Percentiles rank a stretch among this genome's conserved stretches.
These are phyloP conservation scores for Suillus brevipes DNA, from an alignment of 768 basidiomycete genomes.

Conservation along the genomic window DNA sequence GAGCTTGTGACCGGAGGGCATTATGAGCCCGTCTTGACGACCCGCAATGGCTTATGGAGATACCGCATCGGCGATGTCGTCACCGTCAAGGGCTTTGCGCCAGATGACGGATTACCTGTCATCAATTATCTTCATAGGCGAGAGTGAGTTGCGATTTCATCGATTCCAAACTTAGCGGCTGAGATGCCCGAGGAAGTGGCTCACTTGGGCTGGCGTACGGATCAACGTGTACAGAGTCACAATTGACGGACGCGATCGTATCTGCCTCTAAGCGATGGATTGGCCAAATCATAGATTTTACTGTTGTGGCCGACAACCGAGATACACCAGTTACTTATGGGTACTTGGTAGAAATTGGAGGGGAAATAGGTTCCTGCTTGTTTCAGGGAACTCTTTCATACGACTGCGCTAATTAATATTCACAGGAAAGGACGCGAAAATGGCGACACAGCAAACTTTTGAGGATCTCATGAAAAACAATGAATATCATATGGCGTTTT, in stretches of 20 bases:
- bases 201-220: constrained; percentile 5
- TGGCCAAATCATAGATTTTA: constrained; percentile 9
- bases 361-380: background rate
- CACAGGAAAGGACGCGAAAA: background rate
- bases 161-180: background rate
- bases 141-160: constrained; percentile 3
- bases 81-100: constrained; percentile 11
- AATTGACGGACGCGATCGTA: constrained; percentile 1
- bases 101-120: constrained; percentile 12
- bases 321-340: background rate
- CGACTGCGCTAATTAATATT: background rate
- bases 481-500: constrained; percentile 1
- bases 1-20: constrained; percentile 7
- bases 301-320: constrained; percentile 7
- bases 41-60: constrained; percentile 12
- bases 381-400: background rate
- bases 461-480: background rate
- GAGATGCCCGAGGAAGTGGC: constrained; percentile 7
- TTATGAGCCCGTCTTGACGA: constrained; percentile 12
- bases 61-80: constrained; percentile 13
- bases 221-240: constrained; percentile 1
- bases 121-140: constrained; percentile 2
- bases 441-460: background rate
- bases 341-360: constrained; percentile 10
- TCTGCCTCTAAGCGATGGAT: constrained; percentile 4